Base-by-base conservation (phyloP, 2,329 filamentous ascomycete genomes). In the Pezicula radicicola region DNA sequence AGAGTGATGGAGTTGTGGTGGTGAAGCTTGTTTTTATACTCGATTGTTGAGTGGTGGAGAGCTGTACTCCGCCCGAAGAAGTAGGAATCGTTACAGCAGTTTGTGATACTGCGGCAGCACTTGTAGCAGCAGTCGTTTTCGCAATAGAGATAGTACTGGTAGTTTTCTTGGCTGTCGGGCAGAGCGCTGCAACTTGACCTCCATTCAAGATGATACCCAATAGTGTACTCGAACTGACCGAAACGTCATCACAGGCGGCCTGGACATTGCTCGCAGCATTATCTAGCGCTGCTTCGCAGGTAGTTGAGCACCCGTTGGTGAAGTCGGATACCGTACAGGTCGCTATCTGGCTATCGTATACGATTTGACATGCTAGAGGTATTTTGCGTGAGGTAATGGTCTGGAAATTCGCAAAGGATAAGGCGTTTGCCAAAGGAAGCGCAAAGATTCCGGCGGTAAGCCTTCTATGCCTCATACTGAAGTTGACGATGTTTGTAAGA, bases 321-420 rank as follows among this genome's bases (percentile, higher is more conserved):
- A 67, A 67, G 52, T 67, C 65, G 15, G 51, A 49, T 30, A 58
- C 50, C 39, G 47, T 55, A 49, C 65, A 67, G 12, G 48, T 46
- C 27, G 53, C 28, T 51, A 67, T 67, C 36, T 58, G 50, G 18
- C 47, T 58, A 39, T 63, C 55, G 54, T 67, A 67, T 44, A 55
- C 51, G 35, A 59, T 41, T 30, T 59, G 55, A 41, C 65, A 67
- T 46, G 39, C 27, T 41, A 57, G 19, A 25, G 63, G 60, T 48
- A 66, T 56, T 9, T 45, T 18, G 28, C 41, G 46, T 8, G 59
- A 54, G 6, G 61, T 57, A 35, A 66, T 60, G 19, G 53, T 50
- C 50, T 67, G 65, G 36, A 67, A 67, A 47, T 65, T 63, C 37
- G 60, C 60, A 12, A 67, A 57, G 16, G 65, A 65, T 19, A 67